Conservation (phyloP, 805 yeast genomes). For the Myxozyma vanderwaltii region DNA sequence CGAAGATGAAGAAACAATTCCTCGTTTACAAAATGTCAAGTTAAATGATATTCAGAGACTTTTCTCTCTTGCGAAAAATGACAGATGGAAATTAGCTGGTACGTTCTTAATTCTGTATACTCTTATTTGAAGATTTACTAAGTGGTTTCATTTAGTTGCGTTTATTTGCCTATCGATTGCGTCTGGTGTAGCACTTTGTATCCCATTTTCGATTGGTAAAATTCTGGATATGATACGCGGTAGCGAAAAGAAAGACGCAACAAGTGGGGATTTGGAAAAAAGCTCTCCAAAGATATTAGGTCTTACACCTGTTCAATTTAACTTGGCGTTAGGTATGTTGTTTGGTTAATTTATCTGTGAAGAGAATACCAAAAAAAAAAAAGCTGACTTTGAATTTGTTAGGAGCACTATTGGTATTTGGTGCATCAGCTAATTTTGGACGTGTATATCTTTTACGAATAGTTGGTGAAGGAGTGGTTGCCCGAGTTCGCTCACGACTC, state of each 20-base stretch:
- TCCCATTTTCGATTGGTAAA: constrained; percentile 83
- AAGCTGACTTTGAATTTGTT: background rate
- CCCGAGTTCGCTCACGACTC: constrained; percentile 75
- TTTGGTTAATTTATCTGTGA: no score
- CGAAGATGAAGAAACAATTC: constrained; percentile 4
- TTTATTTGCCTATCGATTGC: constrained; percentile 64
- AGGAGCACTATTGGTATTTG: constrained; percentile 58
- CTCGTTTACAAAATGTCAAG: constrained; percentile 17
- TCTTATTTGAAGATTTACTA: background rate
- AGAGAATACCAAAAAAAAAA: no score
- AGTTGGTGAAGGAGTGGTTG: constrained; percentile 86
- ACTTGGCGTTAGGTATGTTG: constrained; percentile 54
- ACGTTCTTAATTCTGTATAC: constrained; percentile 51
- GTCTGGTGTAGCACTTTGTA: constrained; percentile 75
- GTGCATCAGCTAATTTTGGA: constrained; percentile 78
- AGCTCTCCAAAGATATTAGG: constrained; percentile 50
- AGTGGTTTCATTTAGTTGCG: constrained; percentile 48
- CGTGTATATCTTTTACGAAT: constrained; percentile 70
- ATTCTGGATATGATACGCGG: constrained; percentile 70
- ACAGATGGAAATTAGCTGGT: constrained; percentile 53
- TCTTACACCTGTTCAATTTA: constrained; percentile 61
- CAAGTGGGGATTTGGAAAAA: background rate
- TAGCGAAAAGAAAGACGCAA: constrained; percentile 38
- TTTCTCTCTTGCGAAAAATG: constrained; percentile 58
- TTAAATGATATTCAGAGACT: constrained; percentile 50